phyloP scores from a whole-genome alignment of 1,284 basidiomycete genomes.

The Cutaneotrichosporon sp. region DNA sequence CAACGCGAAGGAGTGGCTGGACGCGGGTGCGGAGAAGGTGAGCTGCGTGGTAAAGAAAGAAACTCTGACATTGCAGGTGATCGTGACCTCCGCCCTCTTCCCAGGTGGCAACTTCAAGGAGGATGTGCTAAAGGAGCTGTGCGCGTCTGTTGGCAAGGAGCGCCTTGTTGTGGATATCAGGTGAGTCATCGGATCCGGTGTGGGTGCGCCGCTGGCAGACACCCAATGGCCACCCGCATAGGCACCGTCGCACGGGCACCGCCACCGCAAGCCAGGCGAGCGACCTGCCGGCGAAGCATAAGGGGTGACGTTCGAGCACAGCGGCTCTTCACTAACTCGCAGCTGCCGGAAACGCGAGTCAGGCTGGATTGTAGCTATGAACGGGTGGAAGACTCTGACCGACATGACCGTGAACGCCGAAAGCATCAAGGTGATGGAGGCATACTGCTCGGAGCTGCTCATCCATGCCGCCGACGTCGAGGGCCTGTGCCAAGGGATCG shows the following conservation, averaged over 20 bases:
- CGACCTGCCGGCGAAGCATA: background rate
- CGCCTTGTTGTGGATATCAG: constrained; percentile 91
- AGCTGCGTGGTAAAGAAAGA: background rate
- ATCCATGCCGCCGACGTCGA: constrained; percentile 98
- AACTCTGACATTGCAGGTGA: constrained; percentile 62
- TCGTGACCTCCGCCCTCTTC: constrained; percentile 95
- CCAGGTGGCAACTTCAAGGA: constrained; percentile 75
- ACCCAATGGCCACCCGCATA: background rate
- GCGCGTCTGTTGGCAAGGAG: constrained; percentile 74
- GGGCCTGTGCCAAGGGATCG: constrained; percentile 94
- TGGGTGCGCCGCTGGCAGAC: background rate
- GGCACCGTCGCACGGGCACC: background rate
- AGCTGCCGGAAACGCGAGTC: constrained; percentile 79
- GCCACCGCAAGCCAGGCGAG: no score
- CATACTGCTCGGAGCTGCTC: constrained; percentile 76
- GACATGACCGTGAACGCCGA: constrained; percentile 78
- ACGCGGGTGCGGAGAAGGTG: constrained; percentile 89
- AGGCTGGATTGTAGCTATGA: constrained; percentile 96
- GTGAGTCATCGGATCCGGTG: constrained; percentile 53
- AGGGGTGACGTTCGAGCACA: background rate
- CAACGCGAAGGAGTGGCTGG: constrained; percentile 83
- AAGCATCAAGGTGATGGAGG: constrained; percentile 41
- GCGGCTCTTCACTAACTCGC: background rate
- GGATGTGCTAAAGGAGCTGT: constrained; percentile 67
- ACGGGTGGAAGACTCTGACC: constrained; percentile 96